A percentile compares a stretch with the other conserved stretches of the same genome.
phyloP scores from a whole-genome alignment of 164 flowering plant species.

The Stephania cephalantha region DNA sequence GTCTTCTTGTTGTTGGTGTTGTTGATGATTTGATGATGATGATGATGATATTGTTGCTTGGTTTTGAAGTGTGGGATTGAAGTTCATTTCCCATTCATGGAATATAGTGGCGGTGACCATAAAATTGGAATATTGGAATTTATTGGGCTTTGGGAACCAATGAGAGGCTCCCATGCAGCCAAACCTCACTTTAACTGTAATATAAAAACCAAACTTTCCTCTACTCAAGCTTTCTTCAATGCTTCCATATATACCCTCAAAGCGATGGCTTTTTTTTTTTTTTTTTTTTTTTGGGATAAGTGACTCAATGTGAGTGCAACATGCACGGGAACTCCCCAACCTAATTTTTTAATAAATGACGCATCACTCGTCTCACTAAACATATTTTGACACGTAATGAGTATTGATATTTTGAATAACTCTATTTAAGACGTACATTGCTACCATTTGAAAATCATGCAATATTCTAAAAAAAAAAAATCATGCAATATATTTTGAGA shows the following conservation, averaged over 20 bases:
- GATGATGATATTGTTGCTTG: conserved; percentile 8
- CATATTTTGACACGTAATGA: neutral
- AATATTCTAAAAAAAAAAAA: too few relatives aligned
- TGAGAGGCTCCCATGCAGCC: conserved; percentile 9
- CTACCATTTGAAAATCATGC: too few relatives aligned
- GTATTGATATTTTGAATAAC: neutral
- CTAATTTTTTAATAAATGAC: neutral
- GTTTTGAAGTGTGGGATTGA: conserved; percentile 6
- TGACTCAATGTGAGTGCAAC: neutral
- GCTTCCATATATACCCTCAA: neutral
- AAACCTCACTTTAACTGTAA: neutral
- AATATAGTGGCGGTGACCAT: conserved; percentile 3
- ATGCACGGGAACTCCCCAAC: too few relatives aligned
- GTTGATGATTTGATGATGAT: neutral
- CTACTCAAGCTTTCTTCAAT: neutral
- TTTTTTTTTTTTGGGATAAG: neutral
- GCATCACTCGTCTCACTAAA: neutral
- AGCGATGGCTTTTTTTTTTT: neutral
- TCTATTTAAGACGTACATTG: too few relatives aligned
- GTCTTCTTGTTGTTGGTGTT: neutral
- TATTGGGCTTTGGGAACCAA: conserved; percentile 7
- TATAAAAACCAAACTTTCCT: neutral
- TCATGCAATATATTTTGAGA: too few relatives aligned
- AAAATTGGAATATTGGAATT: conserved; percentile 4
- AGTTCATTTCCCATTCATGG: conserved; percentile 37